Percentiles rank a stretch among this genome's conserved stretches.
Evolutionary conservation across 163 green algal species (phyloP).

Genomic region (Prototheca cutis): DNA sequence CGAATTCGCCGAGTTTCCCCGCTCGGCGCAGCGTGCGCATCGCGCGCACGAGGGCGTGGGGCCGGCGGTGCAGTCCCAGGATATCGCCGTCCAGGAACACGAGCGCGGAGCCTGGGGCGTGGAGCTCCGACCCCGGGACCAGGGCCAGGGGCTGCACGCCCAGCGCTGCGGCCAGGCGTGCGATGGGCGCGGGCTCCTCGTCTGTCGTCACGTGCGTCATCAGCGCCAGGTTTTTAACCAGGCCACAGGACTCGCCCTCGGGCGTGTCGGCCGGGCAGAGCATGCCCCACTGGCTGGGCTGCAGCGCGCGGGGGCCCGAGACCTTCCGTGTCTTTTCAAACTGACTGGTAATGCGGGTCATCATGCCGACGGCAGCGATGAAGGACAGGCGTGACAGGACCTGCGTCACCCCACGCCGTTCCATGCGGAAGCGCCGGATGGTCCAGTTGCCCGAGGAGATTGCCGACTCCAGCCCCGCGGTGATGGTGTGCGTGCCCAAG

Average conservation of each 20-base stretch:
- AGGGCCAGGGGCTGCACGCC: conserved; percentile 68
- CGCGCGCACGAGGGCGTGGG: conserved; percentile 46
- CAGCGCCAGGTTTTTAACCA: conserved; percentile 99
- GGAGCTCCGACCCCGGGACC: conserved; percentile 50
- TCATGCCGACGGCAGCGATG: conserved; percentile 91
- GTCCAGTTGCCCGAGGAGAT: conserved; percentile 96
- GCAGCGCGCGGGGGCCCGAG: conserved; percentile 79
- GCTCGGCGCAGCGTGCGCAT: conserved; percentile 61
- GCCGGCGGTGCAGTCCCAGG: conserved; percentile 72
- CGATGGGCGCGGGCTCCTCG: conserved; percentile 73
- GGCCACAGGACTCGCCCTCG: conserved; percentile 77
- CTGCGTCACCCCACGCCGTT: conserved; percentile 96
- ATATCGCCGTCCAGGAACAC: conserved; percentile 93
- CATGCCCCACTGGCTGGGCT: conserved; percentile 97
- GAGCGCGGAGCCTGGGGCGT: conserved; percentile 40
- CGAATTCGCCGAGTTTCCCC: conserved; percentile 79
- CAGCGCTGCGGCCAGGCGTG: conserved; percentile 57
- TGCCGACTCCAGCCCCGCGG: conserved; percentile 84
- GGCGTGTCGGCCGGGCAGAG: conserved; percentile 92
- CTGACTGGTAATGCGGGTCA: conserved; percentile 95
- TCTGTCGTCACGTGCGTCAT: conserved; percentile 98
- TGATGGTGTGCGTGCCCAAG: conserved; percentile 88
- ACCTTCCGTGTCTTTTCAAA: conserved; percentile 99
- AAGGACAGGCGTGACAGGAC: conserved; percentile 91
- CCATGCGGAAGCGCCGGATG: conserved; percentile 97